Evolutionary conservation across 2,329 filamentous ascomycete genomes (phyloP), one percentile per base, ranked within the genome.

Genomic region (Exophiala viscosa): DNA sequence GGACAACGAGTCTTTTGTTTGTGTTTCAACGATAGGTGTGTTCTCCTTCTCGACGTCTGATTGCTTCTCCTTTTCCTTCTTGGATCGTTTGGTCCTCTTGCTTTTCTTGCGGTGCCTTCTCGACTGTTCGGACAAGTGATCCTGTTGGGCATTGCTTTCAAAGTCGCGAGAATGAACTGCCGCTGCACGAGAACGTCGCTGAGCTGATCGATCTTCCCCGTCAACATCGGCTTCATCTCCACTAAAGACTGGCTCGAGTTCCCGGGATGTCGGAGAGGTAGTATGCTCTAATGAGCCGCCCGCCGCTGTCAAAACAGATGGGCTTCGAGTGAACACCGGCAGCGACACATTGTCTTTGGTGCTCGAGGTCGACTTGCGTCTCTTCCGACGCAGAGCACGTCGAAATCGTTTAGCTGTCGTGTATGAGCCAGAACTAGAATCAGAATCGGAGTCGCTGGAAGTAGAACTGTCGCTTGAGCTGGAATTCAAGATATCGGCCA

Each of bases 401-500:
- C 84, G 89, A 68, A 95, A 82, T 50, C 83, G 83, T 65, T 86
- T 88, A 2, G 86, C 83, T 11, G 89, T 87, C 1, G 85, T 90
- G 57, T 83, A 82, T 1, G 86, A 89, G 32, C 79, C 81, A 2
- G 79, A 81, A 5, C 83, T 83, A 45, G 78, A 78, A 54, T 88
- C 87, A 0, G 86, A 88, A 60, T 91, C 87, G 11, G 82, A 83
- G 47, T 68, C 67, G 34, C 62, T 62, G 7, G 63, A 63, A 33
- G 74, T 75, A 0, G 81, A 84, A 0, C 80, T 83, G 10, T 79
- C 71, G 14, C 71, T 71, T 7, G 79, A 79, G 48, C 72, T 76
- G 2, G 85, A 83, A 59, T 93, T 87, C 64, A 96, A 80, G 71
- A 92, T 88, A 31, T 87, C 87, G 14, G 87, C 87, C 10, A 91